Base-by-base conservation (phyloP, 2,329 filamentous ascomycete species). In the Aspergillus chevalieri region DNA sequence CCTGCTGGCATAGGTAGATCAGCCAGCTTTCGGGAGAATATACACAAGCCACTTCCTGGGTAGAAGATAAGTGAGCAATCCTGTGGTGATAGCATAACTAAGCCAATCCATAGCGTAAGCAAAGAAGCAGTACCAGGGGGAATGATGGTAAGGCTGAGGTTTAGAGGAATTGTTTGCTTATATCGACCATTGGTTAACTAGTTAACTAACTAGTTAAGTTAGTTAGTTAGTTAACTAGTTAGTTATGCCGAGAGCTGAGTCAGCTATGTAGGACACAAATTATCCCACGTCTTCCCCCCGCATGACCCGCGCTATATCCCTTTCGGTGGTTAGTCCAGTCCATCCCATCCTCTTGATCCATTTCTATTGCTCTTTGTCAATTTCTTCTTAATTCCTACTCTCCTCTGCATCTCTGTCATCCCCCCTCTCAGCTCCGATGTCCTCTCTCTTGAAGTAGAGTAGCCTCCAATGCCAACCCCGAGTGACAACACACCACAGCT, bases 401-500 rank as follows among this genome's bases (percentile, higher is more conserved):
- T 19, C 9, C 17, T 41, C 19, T 41, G 30, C n/a, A 7, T 22
- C 4, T 6, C 34, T 22, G 21, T 3, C 15, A 17, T 15, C 19
- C 34, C 15, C 19, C 19, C 19, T 41, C 7, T 47, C 52, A 46
- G 58, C 58, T 61, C 66, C 65, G 59, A 69, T 71, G 66, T 65
- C 58, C 62, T 58, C 58, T 36, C 34, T 36, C 58, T 57, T 57
- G 54, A 55, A 50, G 21, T 63, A 60, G 62, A 69, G 63, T 63
- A 60, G 62, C 64, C 65, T 70, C 38, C 65, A 67, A 79, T 79
- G 76, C 76, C 76, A 61, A 78, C 74, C 50, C 72, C 70, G 58
- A 73, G 68, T 65, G 59, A 67, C 69, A 71, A 64, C 65, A 68
- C 66, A 64, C 68, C 67, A 62, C 62, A 61, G 47, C 65, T 72